phyloP scores from a whole-genome alignment of 768 basidiomycete genomes.

The Ramaria sp. region DNA sequence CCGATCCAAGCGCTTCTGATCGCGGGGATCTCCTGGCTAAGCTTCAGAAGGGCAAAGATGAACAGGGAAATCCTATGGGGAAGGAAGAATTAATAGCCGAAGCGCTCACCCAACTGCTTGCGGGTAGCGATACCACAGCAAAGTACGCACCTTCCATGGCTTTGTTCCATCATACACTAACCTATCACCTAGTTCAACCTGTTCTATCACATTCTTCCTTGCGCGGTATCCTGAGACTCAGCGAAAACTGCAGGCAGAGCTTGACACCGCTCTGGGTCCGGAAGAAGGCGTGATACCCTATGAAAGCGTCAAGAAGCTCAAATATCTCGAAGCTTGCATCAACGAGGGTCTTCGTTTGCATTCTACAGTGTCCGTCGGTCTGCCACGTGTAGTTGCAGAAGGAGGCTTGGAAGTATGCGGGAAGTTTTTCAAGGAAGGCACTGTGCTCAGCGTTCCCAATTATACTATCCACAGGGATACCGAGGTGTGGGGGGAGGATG shows the following conservation, averaged over 20 bases:
- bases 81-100: constrained; percentile 81
- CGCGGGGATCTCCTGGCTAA: constrained; percentile 74
- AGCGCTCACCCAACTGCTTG: constrained; percentile 75
- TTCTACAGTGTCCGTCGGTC: constrained; percentile 73
- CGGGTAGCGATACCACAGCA: constrained; percentile 87
- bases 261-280: constrained; percentile 46
- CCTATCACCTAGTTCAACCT: constrained; percentile 52
- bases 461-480: constrained; percentile 74
- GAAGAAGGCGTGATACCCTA: constrained; percentile 48
- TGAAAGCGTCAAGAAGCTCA: constrained; percentile 60
- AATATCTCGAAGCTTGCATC: constrained; percentile 81
- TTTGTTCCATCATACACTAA: neutral
- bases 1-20: constrained; percentile 44
- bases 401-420: constrained; percentile 53
- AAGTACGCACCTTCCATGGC: constrained; percentile 44
- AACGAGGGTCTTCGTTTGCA: constrained; percentile 79
- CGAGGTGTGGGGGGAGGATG: constrained; percentile 68
- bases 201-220: constrained; percentile 80
- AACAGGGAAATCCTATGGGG: constrained; percentile 65
- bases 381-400: constrained; percentile 68
- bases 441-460: constrained; percentile 69
- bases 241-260: constrained; percentile 63
- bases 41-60: constrained; percentile 68
- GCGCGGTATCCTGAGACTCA: constrained; percentile 56
- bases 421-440: constrained; percentile 57